Evolutionary conservation across 2,329 filamentous ascomycete genomes (phyloP).

Genomic region (Colletotrichum musae): DNA sequence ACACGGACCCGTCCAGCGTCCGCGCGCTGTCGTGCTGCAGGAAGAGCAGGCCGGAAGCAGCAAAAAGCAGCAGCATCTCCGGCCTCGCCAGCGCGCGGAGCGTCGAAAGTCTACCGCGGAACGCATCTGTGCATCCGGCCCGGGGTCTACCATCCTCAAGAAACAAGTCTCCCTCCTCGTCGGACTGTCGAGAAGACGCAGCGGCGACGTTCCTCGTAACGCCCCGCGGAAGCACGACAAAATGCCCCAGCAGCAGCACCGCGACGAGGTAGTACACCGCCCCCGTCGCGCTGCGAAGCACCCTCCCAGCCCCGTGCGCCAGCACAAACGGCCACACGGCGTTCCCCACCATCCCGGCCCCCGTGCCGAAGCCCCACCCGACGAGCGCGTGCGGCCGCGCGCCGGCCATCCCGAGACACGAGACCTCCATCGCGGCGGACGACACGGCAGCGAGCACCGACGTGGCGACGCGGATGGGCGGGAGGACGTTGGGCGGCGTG

Average conservation of each 20-base stretch:
- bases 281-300: constrained; percentile 48
- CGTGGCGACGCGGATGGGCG: constrained; percentile 48
- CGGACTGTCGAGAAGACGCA: neutral
- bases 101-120: no score
- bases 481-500: constrained; percentile 52
- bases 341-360: constrained; percentile 47
- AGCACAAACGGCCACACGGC: constrained; percentile 49
- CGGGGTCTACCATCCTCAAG: neutral
- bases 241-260: constrained; percentile 47
- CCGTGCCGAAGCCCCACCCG: constrained; percentile 54
- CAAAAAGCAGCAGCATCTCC: constrained; percentile 48
- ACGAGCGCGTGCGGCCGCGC: constrained; percentile 48
- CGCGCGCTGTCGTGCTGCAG: constrained; percentile 48
- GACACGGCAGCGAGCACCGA: constrained; percentile 48
- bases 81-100: constrained; percentile 41
- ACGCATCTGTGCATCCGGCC: neutral
- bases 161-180: constrained; percentile 33
- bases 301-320: constrained; percentile 46
- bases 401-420: constrained; percentile 50
- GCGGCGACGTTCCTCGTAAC: constrained; percentile 7
- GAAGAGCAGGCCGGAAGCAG: constrained; percentile 44
- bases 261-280: constrained; percentile 47
- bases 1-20: constrained; percentile 45
- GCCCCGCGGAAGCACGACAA: constrained; percentile 47
- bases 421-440: constrained; percentile 51